Percentiles rank a stretch among this genome's conserved stretches.
phyloP scores from a whole-genome alignment of 768 basidiomycete species.

The Tephrocybe rancida region DNA sequence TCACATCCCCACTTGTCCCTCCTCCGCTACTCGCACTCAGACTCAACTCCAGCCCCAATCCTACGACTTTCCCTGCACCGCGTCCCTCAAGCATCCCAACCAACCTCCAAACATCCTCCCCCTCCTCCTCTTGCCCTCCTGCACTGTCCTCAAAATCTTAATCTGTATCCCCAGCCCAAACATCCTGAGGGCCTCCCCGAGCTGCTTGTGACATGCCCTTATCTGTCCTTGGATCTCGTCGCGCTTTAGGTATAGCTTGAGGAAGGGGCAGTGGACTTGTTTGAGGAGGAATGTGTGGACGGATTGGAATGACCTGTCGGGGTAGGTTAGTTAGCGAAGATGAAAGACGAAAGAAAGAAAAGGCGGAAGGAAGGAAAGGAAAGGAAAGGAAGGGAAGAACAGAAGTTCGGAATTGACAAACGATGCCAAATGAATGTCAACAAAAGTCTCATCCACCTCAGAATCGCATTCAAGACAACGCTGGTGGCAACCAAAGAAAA shows the following conservation, averaged over 20 bases:
- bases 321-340: constrained; percentile 1
- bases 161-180: constrained; percentile 62
- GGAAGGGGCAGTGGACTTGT: constrained; percentile 67
- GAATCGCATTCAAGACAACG: too few relatives aligned
- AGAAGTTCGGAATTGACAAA: too few relatives aligned
- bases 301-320: constrained; percentile 37
- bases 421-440: too few relatives aligned
- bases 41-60: constrained; percentile 3
- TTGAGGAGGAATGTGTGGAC: constrained; percentile 57
- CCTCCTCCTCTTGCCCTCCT: constrained; percentile 36
- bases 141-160: constrained; percentile 52
- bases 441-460: too few relatives aligned
- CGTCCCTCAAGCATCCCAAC: constrained; percentile 28
- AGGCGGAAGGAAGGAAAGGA: background rate
- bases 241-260: constrained; percentile 77
- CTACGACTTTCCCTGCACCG: background rate
- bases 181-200: constrained; percentile 59
- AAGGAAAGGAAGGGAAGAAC: background rate
- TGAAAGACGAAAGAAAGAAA: too few relatives aligned
- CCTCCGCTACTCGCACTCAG: too few relatives aligned
- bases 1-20: background rate
- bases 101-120: constrained; percentile 32
- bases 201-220: constrained; percentile 46
- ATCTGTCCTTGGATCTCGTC: constrained; percentile 67
- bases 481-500: too few relatives aligned